A percentile compares a stretch with the other conserved stretches of the same genome.
These are phyloP conservation scores for Amaranthus palmeri DNA, from an alignment of 148 eudicot genomes.

Conservation along the genomic window DNA sequence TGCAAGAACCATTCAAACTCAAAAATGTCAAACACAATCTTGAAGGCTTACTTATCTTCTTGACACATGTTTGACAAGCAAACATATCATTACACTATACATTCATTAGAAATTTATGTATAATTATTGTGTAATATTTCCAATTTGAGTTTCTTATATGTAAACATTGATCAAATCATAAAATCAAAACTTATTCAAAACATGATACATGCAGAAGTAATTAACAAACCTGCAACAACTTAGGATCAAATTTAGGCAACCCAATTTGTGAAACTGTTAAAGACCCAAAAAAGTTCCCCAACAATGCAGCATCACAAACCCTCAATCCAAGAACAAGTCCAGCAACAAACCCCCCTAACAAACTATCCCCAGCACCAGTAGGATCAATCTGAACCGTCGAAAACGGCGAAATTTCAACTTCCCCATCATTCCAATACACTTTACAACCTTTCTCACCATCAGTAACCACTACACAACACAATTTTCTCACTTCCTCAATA, in stretches of 20 bases:
- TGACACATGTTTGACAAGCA: no score
- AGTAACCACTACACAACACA: constrained; percentile 81
- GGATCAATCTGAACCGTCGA: constrained; percentile 78
- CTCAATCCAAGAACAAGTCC: constrained; percentile 68
- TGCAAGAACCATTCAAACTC: no score
- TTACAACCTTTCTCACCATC: constrained; percentile 81
- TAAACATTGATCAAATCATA: no score
- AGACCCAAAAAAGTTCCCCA: constrained; percentile 95
- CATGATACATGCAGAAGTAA: not conserved
- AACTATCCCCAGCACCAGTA: constrained; percentile 95
- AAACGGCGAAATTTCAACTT: constrained; percentile 56
- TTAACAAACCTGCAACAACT: constrained; percentile 63
- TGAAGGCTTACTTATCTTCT: no score
- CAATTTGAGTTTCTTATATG: no score
- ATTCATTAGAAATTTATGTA: no score
- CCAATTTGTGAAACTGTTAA: constrained; percentile 77
- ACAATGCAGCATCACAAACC: constrained; percentile 80
- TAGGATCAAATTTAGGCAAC: constrained; percentile 58
- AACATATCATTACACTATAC: no score
- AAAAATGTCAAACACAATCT: no score
- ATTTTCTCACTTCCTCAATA: constrained; percentile 64
- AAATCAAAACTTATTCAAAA: not conserved
- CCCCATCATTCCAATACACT: constrained; percentile 65
- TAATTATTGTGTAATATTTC: no score
- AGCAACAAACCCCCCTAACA: constrained; percentile 75